Evolutionary conservation across 2,329 filamentous ascomycete genomes (phyloP).

Genomic region (Allantophomopsis lycopodina): DNA sequence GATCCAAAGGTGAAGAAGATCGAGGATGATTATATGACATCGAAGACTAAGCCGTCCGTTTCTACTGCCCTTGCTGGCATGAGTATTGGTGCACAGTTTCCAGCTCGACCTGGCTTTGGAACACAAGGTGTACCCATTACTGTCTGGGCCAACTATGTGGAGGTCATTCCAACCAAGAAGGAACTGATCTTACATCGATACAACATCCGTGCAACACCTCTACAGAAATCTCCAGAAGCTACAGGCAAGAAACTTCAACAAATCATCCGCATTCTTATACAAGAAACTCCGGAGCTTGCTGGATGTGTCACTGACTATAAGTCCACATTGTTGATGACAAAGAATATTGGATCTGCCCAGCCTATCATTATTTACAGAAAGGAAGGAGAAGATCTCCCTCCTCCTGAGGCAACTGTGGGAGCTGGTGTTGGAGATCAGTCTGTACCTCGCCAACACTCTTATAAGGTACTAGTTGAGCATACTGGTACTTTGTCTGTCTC

Average conservation of each 20-base stretch:
- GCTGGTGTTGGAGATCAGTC: no score
- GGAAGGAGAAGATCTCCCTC: conserved; percentile 4
- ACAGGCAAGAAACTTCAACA: conserved; percentile 13
- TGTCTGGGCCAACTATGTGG: conserved; percentile 18
- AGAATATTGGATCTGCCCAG: conserved; percentile 6
- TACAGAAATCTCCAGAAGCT: conserved; percentile 3
- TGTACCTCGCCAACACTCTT: conserved; percentile 2
- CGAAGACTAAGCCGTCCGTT: conserved; percentile 1
- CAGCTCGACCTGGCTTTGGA: conserved; percentile 16
- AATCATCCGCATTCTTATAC: conserved; percentile 14
- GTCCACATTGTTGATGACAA: conserved; percentile 12
- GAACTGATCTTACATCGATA: conserved; percentile 13
- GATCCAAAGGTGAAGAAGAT: conserved; percentile 2
- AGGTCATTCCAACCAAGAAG: conserved; percentile 7
- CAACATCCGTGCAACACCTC: conserved; percentile 12
- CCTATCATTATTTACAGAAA: conserved; percentile 4
- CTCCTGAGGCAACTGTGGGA: no score
- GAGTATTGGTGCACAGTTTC: conserved; percentile 2
- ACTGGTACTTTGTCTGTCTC: conserved; percentile 5
- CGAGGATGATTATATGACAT: conserved; percentile 3
- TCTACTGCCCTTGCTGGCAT: conserved; percentile 1
- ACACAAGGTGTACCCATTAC: conserved; percentile 12
- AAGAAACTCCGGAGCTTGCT: conserved; percentile 8
- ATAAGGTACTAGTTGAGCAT: conserved; percentile 8
- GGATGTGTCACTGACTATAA: conserved; percentile 13